Evolutionary conservation across 306 rosid genomes (phyloP).

Genomic region (Amphicarpaea edgeworthii): DNA sequence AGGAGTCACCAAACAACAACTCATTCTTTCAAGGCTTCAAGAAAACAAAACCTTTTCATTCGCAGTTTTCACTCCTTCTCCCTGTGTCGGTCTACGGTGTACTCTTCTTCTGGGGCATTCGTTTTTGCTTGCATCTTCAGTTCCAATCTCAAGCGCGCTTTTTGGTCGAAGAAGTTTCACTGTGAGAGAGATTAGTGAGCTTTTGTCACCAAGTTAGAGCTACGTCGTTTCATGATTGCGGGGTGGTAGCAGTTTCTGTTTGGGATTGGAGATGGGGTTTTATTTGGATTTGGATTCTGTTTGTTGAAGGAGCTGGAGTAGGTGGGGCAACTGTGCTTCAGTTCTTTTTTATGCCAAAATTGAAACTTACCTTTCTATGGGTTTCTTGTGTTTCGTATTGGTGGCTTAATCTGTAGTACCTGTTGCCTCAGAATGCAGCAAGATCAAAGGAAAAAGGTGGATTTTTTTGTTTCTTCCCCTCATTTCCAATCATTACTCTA

Average conservation of each 20-base stretch:
- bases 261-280: constrained; percentile 65
- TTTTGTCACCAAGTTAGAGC: constrained; percentile 41
- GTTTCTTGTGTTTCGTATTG: constrained; percentile 38
- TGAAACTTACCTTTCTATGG: constrained; percentile 34
- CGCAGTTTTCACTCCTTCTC: constrained; percentile 2
- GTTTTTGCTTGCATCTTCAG: background rate
- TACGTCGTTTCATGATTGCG: constrained; percentile 58
- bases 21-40: constrained; percentile 9
- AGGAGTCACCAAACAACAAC: background rate
- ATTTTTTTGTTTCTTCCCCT: constrained; percentile 10
- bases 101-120: background rate
- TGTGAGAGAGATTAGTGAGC: constrained; percentile 45
- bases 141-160: background rate
- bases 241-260: constrained; percentile 50
- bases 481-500: background rate
- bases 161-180: constrained; percentile 6
- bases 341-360: background rate
- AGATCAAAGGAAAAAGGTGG: constrained; percentile 81
- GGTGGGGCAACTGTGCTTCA: constrained; percentile 89
- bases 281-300: constrained; percentile 65
- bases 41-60: constrained; percentile 8
- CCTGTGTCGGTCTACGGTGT: background rate
- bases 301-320: constrained; percentile 63
- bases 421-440: constrained; percentile 71
- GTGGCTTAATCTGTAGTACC: constrained; percentile 41